phyloP scores from a whole-genome alignment of 2,329 filamentous ascomycete species.

The Pseudofabraea citricarpa region DNA sequence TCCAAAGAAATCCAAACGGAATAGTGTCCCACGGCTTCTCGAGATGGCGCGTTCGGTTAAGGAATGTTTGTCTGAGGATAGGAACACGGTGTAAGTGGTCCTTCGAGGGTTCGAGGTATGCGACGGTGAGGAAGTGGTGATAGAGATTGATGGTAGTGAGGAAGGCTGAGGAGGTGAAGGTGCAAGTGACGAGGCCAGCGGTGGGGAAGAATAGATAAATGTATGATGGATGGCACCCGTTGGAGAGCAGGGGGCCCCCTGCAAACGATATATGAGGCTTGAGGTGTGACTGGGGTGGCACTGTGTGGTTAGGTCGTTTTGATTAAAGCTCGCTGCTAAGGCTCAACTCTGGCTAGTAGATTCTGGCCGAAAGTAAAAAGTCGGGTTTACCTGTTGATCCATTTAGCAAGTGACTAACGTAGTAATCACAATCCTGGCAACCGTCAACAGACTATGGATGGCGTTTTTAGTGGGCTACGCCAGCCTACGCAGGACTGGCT shows the following conservation, averaged over 20 bases:
- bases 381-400: too few species aligned
- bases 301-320: too few species aligned
- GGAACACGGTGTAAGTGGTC: constrained; percentile 14
- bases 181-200: constrained; percentile 6
- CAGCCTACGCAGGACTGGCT: too few species aligned
- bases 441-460: too few species aligned
- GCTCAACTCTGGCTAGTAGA: too few species aligned
- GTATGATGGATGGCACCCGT: constrained; percentile 1
- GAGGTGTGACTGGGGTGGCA: not conserved
- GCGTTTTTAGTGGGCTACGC: too few species aligned
- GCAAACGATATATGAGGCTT: not conserved
- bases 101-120: not conserved
- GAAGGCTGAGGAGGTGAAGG: constrained; percentile 8
- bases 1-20: constrained; percentile 5
- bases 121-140: constrained; percentile 6
- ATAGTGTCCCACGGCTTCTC: constrained; percentile 4
- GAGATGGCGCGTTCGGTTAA: constrained; percentile 9
- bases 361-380: too few species aligned
- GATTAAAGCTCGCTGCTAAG: too few species aligned
- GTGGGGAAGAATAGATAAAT: constrained; percentile 6
- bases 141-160: constrained; percentile 6
- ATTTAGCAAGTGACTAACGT: too few species aligned
- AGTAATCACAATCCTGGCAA: too few species aligned
- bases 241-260: not conserved
- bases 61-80: constrained; percentile 9